Evolutionary conservation across 1,284 basidiomycete species (phyloP), one percentile per base, ranked within the genome.

Genomic region (Malassezia furfur): DNA sequence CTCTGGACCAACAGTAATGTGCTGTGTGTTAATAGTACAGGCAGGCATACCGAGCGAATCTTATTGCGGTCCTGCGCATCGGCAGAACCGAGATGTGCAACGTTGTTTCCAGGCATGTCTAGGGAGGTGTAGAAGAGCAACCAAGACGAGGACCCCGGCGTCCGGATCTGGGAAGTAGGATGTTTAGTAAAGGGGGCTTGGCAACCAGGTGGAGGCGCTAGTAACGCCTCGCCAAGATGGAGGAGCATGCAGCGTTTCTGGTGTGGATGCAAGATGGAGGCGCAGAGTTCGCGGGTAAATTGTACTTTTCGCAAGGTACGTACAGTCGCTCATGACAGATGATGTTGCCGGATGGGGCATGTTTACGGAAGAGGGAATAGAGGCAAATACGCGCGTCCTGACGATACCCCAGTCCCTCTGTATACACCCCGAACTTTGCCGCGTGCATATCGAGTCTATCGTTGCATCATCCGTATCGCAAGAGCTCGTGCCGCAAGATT

Each of bases 1-100:
- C 14, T 47, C 32, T 1, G 55, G 55, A 8, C 55, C 55, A 2
- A 57, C 55, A 17, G 50, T 52, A 31, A 57, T 41, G 36, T 57
- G 55, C 55, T 56, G 35, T 9, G 5, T 11, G 5, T 45, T n/a
- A 51, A 17, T 22, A 5, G 12, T n/a, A 22, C 5, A 2, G 5
- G 3, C 7, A n/a, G 5, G 52, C 54, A 5, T 52, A 57, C 54
- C 10, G 34, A 52, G 19, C 30, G 19, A 21, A 57, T 57, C 15
- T 51, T 52, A 9, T 44, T 52, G 1, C 50, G 45, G n/a, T 22
- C 41, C 4, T 21, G 25, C n/a, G 34, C 55, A 37, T 37, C 34
- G 0, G 47, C 36, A 4, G 40, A 19, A 3, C 45, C 39, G 9
- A 57, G 48, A 31, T 57, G 55, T 7, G 55, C 50, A 30, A 57